phyloP scores from a whole-genome alignment of 257 asterid species.

The Solanum dulcamara region DNA sequence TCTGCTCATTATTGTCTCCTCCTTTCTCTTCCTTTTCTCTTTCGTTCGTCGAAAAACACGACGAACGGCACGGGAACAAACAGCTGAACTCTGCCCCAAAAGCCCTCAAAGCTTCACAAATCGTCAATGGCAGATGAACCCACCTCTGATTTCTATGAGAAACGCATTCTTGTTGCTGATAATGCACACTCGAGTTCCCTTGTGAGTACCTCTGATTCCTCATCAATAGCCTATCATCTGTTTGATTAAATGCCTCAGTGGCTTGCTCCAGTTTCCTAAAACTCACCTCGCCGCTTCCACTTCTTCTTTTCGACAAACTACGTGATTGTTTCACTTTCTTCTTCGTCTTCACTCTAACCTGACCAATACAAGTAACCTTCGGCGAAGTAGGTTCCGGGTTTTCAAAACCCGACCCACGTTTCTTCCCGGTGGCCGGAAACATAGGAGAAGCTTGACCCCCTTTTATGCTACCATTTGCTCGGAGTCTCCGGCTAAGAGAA shows the following conservation, averaged over 20 bases:
- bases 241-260: conserved; percentile 1
- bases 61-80: conserved; percentile 60
- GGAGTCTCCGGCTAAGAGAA: conserved; percentile 75
- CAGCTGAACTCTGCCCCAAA: conserved; percentile 76
- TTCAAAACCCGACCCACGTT: conserved; percentile 56
- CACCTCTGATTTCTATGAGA: conserved; percentile 71
- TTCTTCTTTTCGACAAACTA: conserved; percentile 50
- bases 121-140: conserved; percentile 83
- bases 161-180: conserved; percentile 43
- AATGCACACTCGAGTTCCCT: conserved; percentile 24
- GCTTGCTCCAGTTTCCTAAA: conserved; percentile 40
- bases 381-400: conserved; percentile 96
- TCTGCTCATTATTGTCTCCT: conserved; percentile 16
- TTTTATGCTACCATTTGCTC: conserved; percentile 59
- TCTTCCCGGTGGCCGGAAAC: conserved; percentile 36
- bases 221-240: conserved; percentile 3
- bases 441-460: conserved; percentile 79
- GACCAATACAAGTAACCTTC: conserved; percentile 94
- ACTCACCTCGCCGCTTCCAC: conserved; percentile 40
- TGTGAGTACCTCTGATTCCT: conserved; percentile 14
- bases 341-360: conserved; percentile 85
- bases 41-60: conserved; percentile 43
- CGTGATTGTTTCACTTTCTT: conserved; percentile 53
- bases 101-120: conserved; percentile 70
- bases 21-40: conserved; percentile 30